A percentile compares a stretch with the other conserved stretches of the same genome.
Evolutionary conservation across 2,329 filamentous ascomycete genomes (phyloP).

Genomic region (Didymosphaeria variabile): DNA sequence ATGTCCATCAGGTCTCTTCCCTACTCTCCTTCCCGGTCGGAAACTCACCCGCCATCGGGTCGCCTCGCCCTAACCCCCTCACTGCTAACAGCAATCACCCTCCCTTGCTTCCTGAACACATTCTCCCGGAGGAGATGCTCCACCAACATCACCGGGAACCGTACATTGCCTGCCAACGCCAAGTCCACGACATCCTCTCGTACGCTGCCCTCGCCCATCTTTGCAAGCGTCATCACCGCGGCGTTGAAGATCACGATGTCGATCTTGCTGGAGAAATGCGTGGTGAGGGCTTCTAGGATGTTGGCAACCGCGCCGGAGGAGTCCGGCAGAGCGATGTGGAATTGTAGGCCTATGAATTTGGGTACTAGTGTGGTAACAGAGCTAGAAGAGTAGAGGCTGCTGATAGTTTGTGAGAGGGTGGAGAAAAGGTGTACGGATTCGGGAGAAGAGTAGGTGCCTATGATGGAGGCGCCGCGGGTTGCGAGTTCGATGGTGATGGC

Average conservation of each 20-base stretch:
- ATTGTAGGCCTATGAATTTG: slow-evolving; percentile 22
- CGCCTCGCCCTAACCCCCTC: slow-evolving; percentile 26
- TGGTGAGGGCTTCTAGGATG: slow-evolving; percentile 20
- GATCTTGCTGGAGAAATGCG: slow-evolving; percentile 21
- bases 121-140: slow-evolving; percentile 19
- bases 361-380: background rate
- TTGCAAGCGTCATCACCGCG: slow-evolving; percentile 29
- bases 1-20: background rate
- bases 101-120: slow-evolving; percentile 17
- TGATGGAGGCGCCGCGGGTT: slow-evolving; percentile 31
- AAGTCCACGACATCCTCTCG: slow-evolving; percentile 20
- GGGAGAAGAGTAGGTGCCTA: slow-evolving; percentile 33
- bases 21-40: background rate
- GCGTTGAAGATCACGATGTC: slow-evolving; percentile 31
- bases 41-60: slow-evolving; percentile 27
- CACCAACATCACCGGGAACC: slow-evolving; percentile 26
- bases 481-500: slow-evolving; percentile 37
- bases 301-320: slow-evolving; percentile 7
- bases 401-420: slow-evolving; percentile 21
- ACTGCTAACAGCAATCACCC: slow-evolving; percentile 29
- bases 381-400: slow-evolving; percentile 21
- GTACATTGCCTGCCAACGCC: slow-evolving; percentile 25
- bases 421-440: slow-evolving; percentile 29
- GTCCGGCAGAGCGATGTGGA: slow-evolving; percentile 18
- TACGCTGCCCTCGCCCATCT: slow-evolving; percentile 26